These are phyloP conservation scores for Neophaeococcomyces mojaviensis DNA, from an alignment of 2,329 filamentous ascomycete genomes.

Conservation along the genomic window DNA sequence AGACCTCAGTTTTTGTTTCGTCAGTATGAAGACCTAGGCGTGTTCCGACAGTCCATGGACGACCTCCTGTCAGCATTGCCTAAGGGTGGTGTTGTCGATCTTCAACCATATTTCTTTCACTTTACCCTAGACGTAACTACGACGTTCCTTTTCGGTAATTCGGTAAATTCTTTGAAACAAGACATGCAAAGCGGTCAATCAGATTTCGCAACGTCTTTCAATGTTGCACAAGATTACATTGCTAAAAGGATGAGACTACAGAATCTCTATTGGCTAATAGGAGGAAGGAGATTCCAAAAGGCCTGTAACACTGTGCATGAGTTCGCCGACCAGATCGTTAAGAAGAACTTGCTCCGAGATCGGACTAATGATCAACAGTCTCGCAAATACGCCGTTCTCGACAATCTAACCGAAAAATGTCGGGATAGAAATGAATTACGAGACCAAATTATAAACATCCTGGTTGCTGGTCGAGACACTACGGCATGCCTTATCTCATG, in stretches of 20 bases:
- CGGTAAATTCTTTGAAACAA: constrained; percentile 23
- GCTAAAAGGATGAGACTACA: constrained; percentile 34
- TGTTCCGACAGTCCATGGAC: constrained; percentile 24
- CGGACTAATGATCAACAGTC: constrained; percentile 41
- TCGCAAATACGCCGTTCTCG: constrained; percentile 39
- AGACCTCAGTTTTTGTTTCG: constrained; percentile 32
- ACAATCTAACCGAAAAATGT: too few relatives aligned
- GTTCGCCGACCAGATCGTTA: constrained; percentile 26
- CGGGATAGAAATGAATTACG: constrained; percentile 19
- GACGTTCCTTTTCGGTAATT: constrained; percentile 30
- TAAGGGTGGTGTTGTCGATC: constrained; percentile 29
- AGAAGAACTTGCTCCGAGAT: constrained; percentile 44
- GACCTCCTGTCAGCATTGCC: constrained; percentile 10
- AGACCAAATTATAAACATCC: constrained; percentile 50
- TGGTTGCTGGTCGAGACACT: constrained; percentile 75
- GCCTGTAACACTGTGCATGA: constrained; percentile 19
- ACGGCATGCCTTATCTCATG: constrained; percentile 75
- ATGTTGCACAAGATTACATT: constrained; percentile 36
- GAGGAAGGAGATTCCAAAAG: constrained; percentile 25
- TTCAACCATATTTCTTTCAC: constrained; percentile 42
- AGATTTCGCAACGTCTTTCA: constrained; percentile 44
- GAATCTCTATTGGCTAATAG: constrained; percentile 39
- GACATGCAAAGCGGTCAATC: constrained; percentile 18
- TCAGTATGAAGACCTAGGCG: constrained; percentile 28
- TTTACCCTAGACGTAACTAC: constrained; percentile 44